Evolutionary conservation across 345 rosid species (phyloP).

Genomic region (Capsella bursapastoris): DNA sequence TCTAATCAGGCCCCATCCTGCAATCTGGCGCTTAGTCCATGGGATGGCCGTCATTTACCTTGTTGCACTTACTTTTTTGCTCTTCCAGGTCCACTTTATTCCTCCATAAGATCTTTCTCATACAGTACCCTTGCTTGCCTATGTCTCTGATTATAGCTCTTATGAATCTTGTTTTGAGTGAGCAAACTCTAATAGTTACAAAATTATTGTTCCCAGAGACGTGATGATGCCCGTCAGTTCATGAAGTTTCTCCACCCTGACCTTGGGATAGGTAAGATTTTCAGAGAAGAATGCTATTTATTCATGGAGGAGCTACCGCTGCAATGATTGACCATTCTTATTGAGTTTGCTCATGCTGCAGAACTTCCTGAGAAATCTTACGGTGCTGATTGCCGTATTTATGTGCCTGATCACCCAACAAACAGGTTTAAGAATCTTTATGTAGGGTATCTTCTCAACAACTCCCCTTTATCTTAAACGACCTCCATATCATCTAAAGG

Average conservation of each 20-base stretch:
- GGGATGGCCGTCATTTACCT: slow-evolving; percentile 97
- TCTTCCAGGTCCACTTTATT: slow-evolving; percentile 80
- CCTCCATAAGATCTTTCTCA: slow-evolving; percentile 23
- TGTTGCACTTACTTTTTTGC: slow-evolving; percentile 90
- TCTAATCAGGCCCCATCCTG: slow-evolving; percentile 97
- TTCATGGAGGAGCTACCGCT: background rate
- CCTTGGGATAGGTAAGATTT: slow-evolving; percentile 86
- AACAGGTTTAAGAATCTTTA: slow-evolving; percentile 99
- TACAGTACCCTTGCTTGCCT: background rate
- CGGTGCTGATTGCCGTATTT: slow-evolving; percentile 95
- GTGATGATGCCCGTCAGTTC: slow-evolving; percentile 94
- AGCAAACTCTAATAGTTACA: slow-evolving; percentile 41
- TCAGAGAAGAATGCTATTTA: slow-evolving; percentile 16
- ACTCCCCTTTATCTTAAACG: slow-evolving; percentile 16
- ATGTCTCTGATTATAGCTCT: slow-evolving; percentile 25
- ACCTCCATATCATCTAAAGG: slow-evolving; percentile 30
- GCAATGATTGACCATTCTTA: slow-evolving; percentile 8
- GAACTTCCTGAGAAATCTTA: slow-evolving; percentile 98
- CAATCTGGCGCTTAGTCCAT: slow-evolving; percentile 97
- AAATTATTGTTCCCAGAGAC: slow-evolving; percentile 58
- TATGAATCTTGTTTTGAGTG: slow-evolving; percentile 2
- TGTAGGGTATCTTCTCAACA: slow-evolving; percentile 86
- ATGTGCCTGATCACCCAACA: slow-evolving; percentile 78
- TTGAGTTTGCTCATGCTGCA: slow-evolving; percentile 47
- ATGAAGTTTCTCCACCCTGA: slow-evolving; percentile 99